phyloP scores from a whole-genome alignment of 352 stramenopile genomes.

The Peronospora tabacina region DNA sequence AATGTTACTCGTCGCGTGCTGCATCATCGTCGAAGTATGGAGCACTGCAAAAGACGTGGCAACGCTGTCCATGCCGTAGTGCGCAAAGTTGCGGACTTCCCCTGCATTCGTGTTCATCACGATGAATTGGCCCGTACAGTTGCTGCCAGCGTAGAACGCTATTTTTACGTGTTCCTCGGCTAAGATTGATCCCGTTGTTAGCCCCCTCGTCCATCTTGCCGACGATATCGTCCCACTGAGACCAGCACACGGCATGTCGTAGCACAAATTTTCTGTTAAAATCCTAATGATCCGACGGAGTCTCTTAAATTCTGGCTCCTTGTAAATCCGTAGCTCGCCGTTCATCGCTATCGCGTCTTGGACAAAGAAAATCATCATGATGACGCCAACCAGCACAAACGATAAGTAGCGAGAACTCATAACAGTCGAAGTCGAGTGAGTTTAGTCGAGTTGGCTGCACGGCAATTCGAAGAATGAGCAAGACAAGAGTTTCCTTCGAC shows the following conservation, averaged over 20 bases:
- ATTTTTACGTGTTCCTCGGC: slow-evolving; percentile 10
- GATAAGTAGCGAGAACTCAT: slow-evolving; percentile 3
- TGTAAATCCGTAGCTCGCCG: slow-evolving; percentile 22
- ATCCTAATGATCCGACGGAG: slow-evolving; percentile 14
- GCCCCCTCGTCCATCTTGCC: slow-evolving; percentile 13
- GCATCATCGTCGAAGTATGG: slow-evolving; percentile 14
- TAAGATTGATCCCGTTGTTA: slow-evolving; percentile 11
- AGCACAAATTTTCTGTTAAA: slow-evolving; percentile 18
- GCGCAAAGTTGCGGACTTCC: slow-evolving; percentile 7
- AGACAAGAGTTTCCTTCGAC: background rate
- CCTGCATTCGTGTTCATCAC: slow-evolving; percentile 13
- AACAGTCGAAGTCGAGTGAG: background rate
- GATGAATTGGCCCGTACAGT: slow-evolving; percentile 17
- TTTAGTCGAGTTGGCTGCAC: background rate
- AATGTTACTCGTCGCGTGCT: slow-evolving; percentile 8
- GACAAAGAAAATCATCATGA: background rate
- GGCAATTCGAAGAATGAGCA: slow-evolving; percentile 13
- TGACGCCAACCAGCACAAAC: background rate
- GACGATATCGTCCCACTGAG: slow-evolving; percentile 12
- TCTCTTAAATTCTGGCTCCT: slow-evolving; percentile 18
- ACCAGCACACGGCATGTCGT: slow-evolving; percentile 17
- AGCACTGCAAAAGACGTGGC: slow-evolving; percentile 17
- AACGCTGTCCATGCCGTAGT: slow-evolving; percentile 11
- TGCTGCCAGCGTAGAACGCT: slow-evolving; percentile 16
- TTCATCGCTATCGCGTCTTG: slow-evolving; percentile 7